phyloP scores from a whole-genome alignment of 148 eudicot species.

The Agrostemma githago region DNA sequence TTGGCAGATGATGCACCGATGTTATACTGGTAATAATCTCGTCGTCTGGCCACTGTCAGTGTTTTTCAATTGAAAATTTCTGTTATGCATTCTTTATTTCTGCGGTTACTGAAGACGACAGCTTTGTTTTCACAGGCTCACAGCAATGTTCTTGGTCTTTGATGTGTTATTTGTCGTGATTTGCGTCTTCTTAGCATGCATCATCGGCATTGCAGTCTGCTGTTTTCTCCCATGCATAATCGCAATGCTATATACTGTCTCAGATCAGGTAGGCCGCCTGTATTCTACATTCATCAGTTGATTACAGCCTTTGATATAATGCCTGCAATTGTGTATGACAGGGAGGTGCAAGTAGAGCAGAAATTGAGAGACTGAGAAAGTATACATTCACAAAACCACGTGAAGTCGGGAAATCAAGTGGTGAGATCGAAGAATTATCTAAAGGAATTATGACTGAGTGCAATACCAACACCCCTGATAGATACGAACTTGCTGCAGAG shows the following conservation, averaged over 20 bases:
- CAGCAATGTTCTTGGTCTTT: constrained; percentile 68
- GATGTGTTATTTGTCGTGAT: constrained; percentile 85
- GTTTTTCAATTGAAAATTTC: background rate
- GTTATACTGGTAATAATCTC: constrained; percentile 64
- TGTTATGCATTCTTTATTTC: constrained; percentile 15
- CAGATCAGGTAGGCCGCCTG: constrained; percentile 70
- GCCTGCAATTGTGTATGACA: constrained; percentile 14
- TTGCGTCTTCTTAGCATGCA: constrained; percentile 83
- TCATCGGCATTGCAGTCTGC: constrained; percentile 83
- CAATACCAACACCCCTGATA: constrained; percentile 57
- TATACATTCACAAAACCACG: constrained; percentile 64
- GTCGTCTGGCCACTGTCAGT: background rate
- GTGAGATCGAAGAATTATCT: constrained; percentile 75
- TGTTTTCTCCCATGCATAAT: constrained; percentile 89
- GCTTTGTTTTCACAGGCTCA: constrained; percentile 60
- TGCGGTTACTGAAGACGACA: constrained; percentile 10
- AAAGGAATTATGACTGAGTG: constrained; percentile 88
- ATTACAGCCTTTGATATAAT: background rate
- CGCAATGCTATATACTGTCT: constrained; percentile 71
- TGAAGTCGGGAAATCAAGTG: constrained; percentile 64
- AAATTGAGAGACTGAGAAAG: constrained; percentile 65
- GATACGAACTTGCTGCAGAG: constrained; percentile 56
- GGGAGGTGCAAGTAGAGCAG: constrained; percentile 94
- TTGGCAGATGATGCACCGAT: constrained; percentile 68
- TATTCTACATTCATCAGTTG: background rate